Base-by-base conservation (phyloP, 2,329 filamentous ascomycete genomes). In the Bipolaris sorokiniana region DNA sequence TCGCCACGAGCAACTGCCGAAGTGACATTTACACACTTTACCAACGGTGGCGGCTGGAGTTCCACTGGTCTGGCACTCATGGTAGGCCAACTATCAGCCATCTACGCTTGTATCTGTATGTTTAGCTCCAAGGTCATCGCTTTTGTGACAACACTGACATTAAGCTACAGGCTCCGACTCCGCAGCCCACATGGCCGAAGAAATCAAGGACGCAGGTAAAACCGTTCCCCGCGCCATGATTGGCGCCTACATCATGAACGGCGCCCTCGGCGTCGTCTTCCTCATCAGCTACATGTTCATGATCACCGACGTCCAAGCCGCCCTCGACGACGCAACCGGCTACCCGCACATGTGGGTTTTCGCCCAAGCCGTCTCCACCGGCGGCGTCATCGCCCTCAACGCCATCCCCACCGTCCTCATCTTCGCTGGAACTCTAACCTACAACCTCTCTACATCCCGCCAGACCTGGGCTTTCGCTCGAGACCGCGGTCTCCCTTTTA, bases 161-260 rank as follows among this genome's bases (percentile, higher is more conserved):
- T 20, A 13, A n/a, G 15, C 6, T 15, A 7, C 33, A 74, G 70
- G 70, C 50, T 71, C 76, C 45, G 78, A 81, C 56, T 75, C 76
- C 9, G 74, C 77, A 18, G 76, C 76, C 2, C 76, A 80, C 54
- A 77, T 81, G 67, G 67, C 78, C 2, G 78, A 81, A 59, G 79
- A 81, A 55, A 73, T 80, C 55, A 75, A 77, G 52, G 72, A 79
- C 26, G 78, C 78, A 1, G 71, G 74, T 18, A 74, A 69, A 15
- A 72, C 76, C 15, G 75, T 81, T 3, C 79, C 79, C 2, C 68
- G 70, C 34, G 74, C 76, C 7, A 79, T 80, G 72, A 63, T 81
- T 5, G 72, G 74, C 49, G 72, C 72, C 7, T 80, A 78, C 58
- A 54, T 78, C 16, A 63, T 77, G 59, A 79, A 79, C 55, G 74